Evolutionary conservation across 495 filamentous ascomycete genomes (phyloP).

Genomic region (Penicillium paxilli): DNA sequence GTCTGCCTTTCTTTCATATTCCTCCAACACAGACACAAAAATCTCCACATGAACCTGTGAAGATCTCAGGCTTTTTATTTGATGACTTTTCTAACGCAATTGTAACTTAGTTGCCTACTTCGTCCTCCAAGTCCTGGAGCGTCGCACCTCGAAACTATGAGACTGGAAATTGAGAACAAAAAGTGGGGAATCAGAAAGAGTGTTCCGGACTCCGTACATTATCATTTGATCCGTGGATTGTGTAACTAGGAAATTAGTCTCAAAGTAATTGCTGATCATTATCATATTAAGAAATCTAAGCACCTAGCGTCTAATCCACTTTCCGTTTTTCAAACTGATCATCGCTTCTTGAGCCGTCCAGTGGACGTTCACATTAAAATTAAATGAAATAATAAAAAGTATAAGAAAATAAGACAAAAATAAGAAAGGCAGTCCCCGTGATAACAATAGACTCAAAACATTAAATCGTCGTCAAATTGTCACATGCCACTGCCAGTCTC

Average conservation of each 20-base stretch:
- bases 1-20: slow-evolving; percentile 1
- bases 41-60: too few relatives aligned
- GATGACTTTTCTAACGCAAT: slow-evolving; percentile 16
- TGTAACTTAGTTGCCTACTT: slow-evolving; percentile 43
- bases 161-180: not conserved
- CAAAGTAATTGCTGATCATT: not conserved
- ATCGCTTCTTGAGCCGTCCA: not conserved
- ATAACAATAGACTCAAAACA: not conserved
- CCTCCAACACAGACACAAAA: not conserved
- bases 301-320: not conserved
- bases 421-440: too few relatives aligned
- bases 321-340: not conserved
- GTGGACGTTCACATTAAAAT: not conserved
- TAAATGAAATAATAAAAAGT: not conserved
- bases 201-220: too few relatives aligned
- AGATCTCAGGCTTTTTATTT: not conserved
- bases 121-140: slow-evolving; percentile 31
- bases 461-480: too few relatives aligned
- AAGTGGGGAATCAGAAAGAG: too few relatives aligned
- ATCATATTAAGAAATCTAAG: not conserved
- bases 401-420: too few relatives aligned
- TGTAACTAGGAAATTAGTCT: slow-evolving; percentile 1
- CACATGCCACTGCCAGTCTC: too few relatives aligned
- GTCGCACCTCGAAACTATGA: slow-evolving; percentile 36
- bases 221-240: not conserved